Evolutionary conservation across 2,329 filamentous ascomycete genomes (phyloP).

Genomic region (Fusarium camptoceras): DNA sequence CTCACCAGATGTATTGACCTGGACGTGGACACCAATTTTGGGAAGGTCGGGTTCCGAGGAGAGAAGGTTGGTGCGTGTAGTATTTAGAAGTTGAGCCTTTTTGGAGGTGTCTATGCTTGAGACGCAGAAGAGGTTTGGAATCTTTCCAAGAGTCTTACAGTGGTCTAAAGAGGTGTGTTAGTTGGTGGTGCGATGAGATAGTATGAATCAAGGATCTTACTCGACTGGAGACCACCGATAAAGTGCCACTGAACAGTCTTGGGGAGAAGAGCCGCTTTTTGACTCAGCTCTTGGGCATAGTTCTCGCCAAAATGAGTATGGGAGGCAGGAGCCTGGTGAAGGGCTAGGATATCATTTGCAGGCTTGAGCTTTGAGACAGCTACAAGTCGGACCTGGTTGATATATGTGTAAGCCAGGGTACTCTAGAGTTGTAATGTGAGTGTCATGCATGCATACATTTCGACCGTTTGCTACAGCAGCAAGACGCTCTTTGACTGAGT

Average conservation of each 20-base stretch:
- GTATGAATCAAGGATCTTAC: conserved; percentile 49
- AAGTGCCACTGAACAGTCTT: conserved; percentile 90
- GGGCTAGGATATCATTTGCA: conserved; percentile 86
- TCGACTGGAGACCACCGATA: conserved; percentile 90
- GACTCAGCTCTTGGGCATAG: conserved; percentile 88
- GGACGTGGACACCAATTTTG: conserved; percentile 81
- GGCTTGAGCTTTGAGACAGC: conserved; percentile 98
- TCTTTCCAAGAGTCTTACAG: conserved; percentile 86
- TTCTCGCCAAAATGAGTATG: conserved; percentile 95
- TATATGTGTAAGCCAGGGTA: conserved; percentile 36
- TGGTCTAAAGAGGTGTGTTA: conserved; percentile 69
- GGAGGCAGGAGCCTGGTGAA: conserved; percentile 71
- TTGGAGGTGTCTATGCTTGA: conserved; percentile 90
- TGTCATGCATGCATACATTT: conserved; percentile 58
- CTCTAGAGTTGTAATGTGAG: not conserved
- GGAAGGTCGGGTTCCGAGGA: conserved; percentile 53
- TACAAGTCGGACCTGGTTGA: conserved; percentile 79
- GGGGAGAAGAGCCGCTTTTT: conserved; percentile 87
- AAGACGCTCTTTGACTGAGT: conserved; percentile 69
- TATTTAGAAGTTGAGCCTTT: conserved; percentile 86
- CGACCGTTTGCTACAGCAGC: conserved; percentile 64
- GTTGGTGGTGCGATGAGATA: not conserved
- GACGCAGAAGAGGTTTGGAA: conserved; percentile 91
- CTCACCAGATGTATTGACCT: conserved; percentile 96
- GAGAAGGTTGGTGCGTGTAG: conserved; percentile 73